These are phyloP conservation scores for Porcisia hertigi DNA, from an alignment of 208 protist genomes.

Conservation along the genomic window DNA sequence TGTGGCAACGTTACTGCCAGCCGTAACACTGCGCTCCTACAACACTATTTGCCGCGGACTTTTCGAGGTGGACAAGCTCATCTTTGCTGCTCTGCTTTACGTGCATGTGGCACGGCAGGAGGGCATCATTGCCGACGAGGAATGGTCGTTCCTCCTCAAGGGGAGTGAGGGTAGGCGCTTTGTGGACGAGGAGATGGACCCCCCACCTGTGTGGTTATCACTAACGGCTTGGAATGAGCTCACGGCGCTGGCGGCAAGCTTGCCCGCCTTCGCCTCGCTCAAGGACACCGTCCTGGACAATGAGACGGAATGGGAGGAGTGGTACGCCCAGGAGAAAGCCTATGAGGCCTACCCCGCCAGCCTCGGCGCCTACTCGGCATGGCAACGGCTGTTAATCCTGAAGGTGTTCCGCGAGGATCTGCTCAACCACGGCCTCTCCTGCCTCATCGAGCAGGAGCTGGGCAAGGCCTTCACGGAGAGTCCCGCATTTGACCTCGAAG, in stretches of 20 bases:
- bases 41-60: constrained; percentile 94
- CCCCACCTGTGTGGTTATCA: constrained; percentile 88
- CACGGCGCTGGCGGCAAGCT: constrained; percentile 67
- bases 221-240: constrained; percentile 93
- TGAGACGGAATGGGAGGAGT: constrained; percentile 81
- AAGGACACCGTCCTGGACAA: constrained; percentile 85
- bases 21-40: constrained; percentile 90
- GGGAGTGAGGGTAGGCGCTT: constrained; percentile 79
- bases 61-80: constrained; percentile 96
- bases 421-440: constrained; percentile 85
- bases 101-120: constrained; percentile 83
- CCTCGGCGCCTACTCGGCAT: constrained; percentile 42
- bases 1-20: constrained; percentile 82
- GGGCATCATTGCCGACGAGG: constrained; percentile 60
- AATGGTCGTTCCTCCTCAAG: constrained; percentile 92
- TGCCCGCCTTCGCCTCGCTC: constrained; percentile 88
- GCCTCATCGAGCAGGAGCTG: constrained; percentile 75
- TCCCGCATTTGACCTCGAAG: constrained; percentile 90
- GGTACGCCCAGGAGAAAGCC: constrained; percentile 86
- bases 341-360: constrained; percentile 71
- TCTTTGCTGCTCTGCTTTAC: constrained; percentile 95
- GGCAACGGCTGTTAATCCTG: constrained; percentile 90
- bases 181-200: constrained; percentile 75
- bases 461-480: constrained; percentile 91
- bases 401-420: constrained; percentile 91